Base-by-base conservation (phyloP, 108 stramenopile species). In the Thalassiosira profunda region DNA sequence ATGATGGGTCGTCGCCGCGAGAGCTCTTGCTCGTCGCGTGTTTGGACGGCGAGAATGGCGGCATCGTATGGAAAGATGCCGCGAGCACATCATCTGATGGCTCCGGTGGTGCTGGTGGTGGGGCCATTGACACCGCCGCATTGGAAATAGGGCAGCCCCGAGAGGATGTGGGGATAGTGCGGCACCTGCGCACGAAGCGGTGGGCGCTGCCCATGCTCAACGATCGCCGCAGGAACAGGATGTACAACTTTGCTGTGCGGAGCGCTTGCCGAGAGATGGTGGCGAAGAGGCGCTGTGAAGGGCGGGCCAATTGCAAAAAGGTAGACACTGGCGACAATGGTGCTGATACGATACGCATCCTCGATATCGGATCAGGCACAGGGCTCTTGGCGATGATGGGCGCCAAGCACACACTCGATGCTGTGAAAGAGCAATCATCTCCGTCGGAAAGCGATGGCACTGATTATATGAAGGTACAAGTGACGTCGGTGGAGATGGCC, bases 121-220 rank as follows among this genome's bases (percentile, higher is more conserved):
- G n/a, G n/a, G n/a, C n/a, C n/a, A n/a, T n/a, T n/a, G n/a, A n/a
- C n/a, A 46, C 28, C 46, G 15, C 35, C 30, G 5, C 17, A 29
- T 11, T 28, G 1, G 8, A 47, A 11, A n/a, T n/a, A n/a, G n/a
- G n/a, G n/a, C n/a, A n/a, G n/a, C n/a, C n/a, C n/a, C n/a, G n/a
- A n/a, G 72, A 67, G 0, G 77, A 79, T n/a, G 10, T 40, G 6
- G 77, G 70, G 24, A 57, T 86, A 17, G 26, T 59, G 12, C 73
- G 84, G 14, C 89, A 91, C 51, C 63, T 94, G 17, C 63, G 82
- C 17, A 90, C 93, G 17, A 94, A 94, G 58, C 74, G 54, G 67
- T 94, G 93, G 93, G 73, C 85, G 11, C 78, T 94, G 28, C 93
- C 93, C 48, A 94, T 94, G 93, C 74, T 94, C 25, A 94, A 94